Conservation (phyloP, 208 protist species). For the Trichomonas vaginalis region DNA sequence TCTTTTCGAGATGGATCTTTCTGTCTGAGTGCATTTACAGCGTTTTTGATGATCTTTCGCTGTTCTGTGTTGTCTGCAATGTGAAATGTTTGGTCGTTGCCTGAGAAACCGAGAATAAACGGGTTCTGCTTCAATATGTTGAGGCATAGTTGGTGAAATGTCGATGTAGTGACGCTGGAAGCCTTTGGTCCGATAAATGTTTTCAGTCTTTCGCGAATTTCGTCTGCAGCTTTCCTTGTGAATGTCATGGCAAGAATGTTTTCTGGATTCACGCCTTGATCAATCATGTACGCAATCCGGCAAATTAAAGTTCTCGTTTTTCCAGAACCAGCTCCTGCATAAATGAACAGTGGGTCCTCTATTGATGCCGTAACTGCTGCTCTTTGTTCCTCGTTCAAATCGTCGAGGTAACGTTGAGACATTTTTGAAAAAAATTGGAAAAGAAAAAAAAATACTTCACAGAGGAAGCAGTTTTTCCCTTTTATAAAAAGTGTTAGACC, state of each 20-base stretch:
- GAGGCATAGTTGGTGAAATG: constrained; percentile 29
- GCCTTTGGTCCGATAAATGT: constrained; percentile 14
- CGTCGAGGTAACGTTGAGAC: not conserved
- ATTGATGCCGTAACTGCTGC: not conserved
- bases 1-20: not conserved
- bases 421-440: not conserved
- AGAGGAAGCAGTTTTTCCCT: too few species aligned
- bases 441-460: too few species aligned
- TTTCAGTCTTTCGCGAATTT: constrained; percentile 25
- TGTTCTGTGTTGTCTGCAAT: not conserved
- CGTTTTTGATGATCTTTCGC: constrained; percentile 17
- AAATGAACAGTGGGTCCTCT: constrained; percentile 19
- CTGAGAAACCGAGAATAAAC: constrained; percentile 13
- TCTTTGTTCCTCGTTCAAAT: not conserved
- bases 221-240: constrained; percentile 30
- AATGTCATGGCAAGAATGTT: constrained; percentile 34
- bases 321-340: constrained; percentile 26
- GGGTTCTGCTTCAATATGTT: not conserved
- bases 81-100: not conserved
- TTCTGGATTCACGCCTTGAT: constrained; percentile 16
- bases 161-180: not conserved
- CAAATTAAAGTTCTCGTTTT: constrained; percentile 30
- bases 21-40: not conserved
- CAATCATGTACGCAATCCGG: constrained; percentile 26
- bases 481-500: too few species aligned